Evolutionary conservation across 2,329 filamentous ascomycete species (phyloP).

Genomic region (Chaetomium globosum): DNA sequence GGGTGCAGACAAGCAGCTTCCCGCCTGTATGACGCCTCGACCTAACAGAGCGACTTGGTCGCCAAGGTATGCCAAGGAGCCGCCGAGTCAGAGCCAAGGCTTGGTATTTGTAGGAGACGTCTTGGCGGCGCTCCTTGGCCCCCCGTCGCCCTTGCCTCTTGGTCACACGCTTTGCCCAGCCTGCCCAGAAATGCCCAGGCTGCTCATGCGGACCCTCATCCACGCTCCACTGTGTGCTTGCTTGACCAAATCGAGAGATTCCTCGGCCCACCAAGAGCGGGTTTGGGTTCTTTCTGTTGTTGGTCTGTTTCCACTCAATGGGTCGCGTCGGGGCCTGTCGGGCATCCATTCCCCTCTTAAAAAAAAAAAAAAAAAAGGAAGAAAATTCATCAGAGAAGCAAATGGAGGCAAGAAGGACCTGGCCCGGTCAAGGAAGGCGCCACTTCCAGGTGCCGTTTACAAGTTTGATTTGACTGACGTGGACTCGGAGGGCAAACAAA

Average conservation of each 20-base stretch:
- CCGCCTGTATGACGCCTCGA: not conserved
- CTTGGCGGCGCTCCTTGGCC: slow-evolving; percentile 38
- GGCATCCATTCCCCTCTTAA: not conserved
- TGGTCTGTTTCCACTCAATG: not conserved
- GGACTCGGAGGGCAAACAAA: not conserved
- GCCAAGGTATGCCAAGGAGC: slow-evolving; percentile 35
- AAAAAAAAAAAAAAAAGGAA: not conserved
- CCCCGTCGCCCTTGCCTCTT: slow-evolving; percentile 30
- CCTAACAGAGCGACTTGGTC: slow-evolving; percentile 33
- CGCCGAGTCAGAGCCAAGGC: slow-evolving; percentile 40
- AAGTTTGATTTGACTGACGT: slow-evolving; percentile 1
- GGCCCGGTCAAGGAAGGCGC: not conserved
- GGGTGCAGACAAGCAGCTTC: too few species aligned
- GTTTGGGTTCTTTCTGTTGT: not conserved
- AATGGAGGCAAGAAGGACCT: not conserved
- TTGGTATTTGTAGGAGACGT: slow-evolving; percentile 47
- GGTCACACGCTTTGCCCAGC: slow-evolving; percentile 35
- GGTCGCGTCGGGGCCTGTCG: slow-evolving; percentile 4
- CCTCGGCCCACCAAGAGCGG: slow-evolving; percentile 15
- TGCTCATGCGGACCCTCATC: slow-evolving; percentile 19
- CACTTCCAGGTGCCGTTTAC: not conserved
- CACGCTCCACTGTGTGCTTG: slow-evolving; percentile 8
- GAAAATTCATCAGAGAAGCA: not conserved
- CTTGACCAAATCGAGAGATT: slow-evolving; percentile 15
- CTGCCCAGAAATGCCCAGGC: slow-evolving; percentile 27